Percentiles rank a stretch among this genome's conserved stretches.
These are phyloP conservation scores for Curvularia verruculosa DNA, from an alignment of 2,329 filamentous ascomycete species.

Conservation along the genomic window DNA sequence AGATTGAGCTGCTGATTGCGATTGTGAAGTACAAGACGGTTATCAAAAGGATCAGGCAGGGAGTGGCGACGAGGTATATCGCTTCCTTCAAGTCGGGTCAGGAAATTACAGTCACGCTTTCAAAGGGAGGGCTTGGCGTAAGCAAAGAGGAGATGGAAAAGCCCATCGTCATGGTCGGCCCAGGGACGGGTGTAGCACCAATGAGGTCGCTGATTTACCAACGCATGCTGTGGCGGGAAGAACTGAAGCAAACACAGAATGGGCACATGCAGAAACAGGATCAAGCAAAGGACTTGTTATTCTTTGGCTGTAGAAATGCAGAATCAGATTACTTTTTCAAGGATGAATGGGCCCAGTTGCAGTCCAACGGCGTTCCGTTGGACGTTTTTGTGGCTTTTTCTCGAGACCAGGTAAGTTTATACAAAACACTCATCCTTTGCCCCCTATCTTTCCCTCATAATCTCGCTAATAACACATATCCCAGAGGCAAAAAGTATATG, in stretches of 20 bases:
- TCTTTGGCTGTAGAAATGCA: slow-evolving; percentile 83
- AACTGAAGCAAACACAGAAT: slow-evolving; percentile 10
- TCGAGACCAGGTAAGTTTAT: slow-evolving; percentile 64
- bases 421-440: background rate
- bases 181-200: slow-evolving; percentile 86
- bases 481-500: slow-evolving; percentile 66
- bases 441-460: no score
- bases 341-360: slow-evolving; percentile 70
- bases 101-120: slow-evolving; percentile 63
- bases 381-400: slow-evolving; percentile 71
- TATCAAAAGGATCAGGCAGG: slow-evolving; percentile 80
- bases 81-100: slow-evolving; percentile 66
- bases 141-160: slow-evolving; percentile 51
- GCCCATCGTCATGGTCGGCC: slow-evolving; percentile 78
- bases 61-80: slow-evolving; percentile 89
- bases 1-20: slow-evolving; percentile 77
- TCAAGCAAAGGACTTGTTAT: slow-evolving; percentile 59
- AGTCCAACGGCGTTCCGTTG: slow-evolving; percentile 52
- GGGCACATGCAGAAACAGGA: background rate
- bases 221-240: slow-evolving; percentile 55
- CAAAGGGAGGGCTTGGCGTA: slow-evolving; percentile 58
- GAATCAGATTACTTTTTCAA: slow-evolving; percentile 80
- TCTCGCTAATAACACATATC: background rate
- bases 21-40: slow-evolving; percentile 92
- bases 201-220: slow-evolving; percentile 82